phyloP scores from a whole-genome alignment of 2,329 filamentous ascomycete species.

The Drechslerella dactyloides region DNA sequence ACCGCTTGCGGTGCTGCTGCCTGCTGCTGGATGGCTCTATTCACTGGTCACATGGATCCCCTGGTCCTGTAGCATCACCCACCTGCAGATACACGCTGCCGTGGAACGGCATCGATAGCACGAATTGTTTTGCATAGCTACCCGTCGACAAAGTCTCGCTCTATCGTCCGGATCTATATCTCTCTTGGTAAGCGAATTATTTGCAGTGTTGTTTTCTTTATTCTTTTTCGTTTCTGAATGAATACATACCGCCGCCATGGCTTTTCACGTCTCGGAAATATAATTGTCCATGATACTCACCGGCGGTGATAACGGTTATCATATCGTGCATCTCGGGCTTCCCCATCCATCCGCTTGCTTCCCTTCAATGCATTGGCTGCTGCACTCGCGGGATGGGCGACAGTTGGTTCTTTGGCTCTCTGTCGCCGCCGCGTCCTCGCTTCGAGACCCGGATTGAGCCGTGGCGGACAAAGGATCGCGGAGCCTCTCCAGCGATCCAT shows the following conservation, averaged over 20 bases:
- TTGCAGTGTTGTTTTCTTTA: not conserved
- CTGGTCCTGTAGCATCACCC: conserved; percentile 33
- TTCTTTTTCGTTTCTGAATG: not conserved
- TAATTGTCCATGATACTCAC: not conserved
- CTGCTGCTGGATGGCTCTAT: conserved; percentile 19
- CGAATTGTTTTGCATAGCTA: not conserved
- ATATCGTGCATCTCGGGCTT: not conserved
- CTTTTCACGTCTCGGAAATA: not conserved
- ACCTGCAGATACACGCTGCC: conserved; percentile 27
- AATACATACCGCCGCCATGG: not conserved
- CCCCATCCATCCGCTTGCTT: not conserved
- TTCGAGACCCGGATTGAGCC: conserved; percentile 1
- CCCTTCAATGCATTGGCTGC: not conserved
- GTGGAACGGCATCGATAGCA: conserved; percentile 27
- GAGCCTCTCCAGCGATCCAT: not conserved
- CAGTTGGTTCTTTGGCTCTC: not conserved
- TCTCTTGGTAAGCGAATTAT: conserved; percentile 1
- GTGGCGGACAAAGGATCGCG: not conserved
- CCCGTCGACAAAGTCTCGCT: not conserved
- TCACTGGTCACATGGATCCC: conserved; percentile 37
- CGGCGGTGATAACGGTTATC: too few species aligned
- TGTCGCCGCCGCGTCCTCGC: conserved; percentile 3
- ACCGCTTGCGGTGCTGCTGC: conserved; percentile 1
- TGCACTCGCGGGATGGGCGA: not conserved
- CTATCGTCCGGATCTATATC: not conserved